Base-by-base conservation (phyloP, 768 basidiomycete species). In the Coprinellus micaceus region DNA sequence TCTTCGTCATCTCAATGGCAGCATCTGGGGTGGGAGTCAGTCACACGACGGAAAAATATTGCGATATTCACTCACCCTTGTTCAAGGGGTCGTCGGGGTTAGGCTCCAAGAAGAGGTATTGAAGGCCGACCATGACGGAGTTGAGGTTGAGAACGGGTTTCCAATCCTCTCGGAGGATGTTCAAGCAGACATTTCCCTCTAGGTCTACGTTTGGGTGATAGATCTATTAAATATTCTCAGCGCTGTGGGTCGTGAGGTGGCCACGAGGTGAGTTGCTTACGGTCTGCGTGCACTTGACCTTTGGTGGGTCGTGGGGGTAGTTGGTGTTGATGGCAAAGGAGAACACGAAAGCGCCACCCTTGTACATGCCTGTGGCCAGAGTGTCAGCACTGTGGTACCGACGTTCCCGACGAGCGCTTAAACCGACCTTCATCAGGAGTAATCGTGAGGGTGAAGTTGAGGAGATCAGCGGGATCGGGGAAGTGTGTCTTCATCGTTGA, bases 131-230 rank as follows among this genome's bases (percentile, higher is more conserved):
- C 93, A 98, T 96, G 61, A 99, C 93, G 28, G 95, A 92, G 69
- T 94, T 98, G 52, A 99, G 79, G 72, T 98, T 98, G 43, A 99
- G 78, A 2, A 99, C 97, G 4, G 97, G 97, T 68, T 99, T 99
- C 97, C 97, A 99, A 74, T 99, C 97, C 77, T 99, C 97, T 69
- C 97, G 85, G 57, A 98, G 82, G 69, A 98, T 98, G 74, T 98
- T 98, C 64, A 99, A 72, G 77, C 97, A 99, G 45, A 99, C 96
- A 63, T 98, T 98, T 44, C 97, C 97, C 68, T 98, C 94, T 36
- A 97, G 82, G 71, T 99, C 97, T 52, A 99, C 88, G 66, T 99
- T 99, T 0, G 97, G 97, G 69, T 99, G 97, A 71, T 99, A 99
- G 67, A 98, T 98, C 96, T 98, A 61, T 50, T 33, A 21, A 26